Evolutionary conservation across 805 yeast species (phyloP).

Genomic region (Lachancea cidri): DNA sequence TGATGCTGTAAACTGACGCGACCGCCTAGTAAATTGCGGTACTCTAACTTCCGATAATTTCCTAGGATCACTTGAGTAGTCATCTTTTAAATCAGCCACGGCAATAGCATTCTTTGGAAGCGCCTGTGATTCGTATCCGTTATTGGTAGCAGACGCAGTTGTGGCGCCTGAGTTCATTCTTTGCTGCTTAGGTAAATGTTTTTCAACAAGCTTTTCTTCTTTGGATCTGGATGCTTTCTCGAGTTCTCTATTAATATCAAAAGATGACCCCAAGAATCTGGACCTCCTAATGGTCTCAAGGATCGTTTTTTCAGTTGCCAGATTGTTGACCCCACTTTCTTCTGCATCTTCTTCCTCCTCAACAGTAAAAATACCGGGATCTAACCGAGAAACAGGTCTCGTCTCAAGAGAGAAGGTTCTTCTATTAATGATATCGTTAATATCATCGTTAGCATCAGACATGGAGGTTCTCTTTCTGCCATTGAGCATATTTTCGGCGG

Average conservation of each 20-base stretch:
- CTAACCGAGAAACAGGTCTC: constrained; percentile 41
- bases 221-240: constrained; percentile 15
- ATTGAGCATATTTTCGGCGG: constrained; percentile 13
- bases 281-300: constrained; percentile 42
- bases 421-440: constrained; percentile 28
- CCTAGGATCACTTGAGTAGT: constrained; percentile 36
- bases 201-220: constrained; percentile 7
- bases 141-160: constrained; percentile 13
- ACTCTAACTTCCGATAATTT: constrained; percentile 58
- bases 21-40: constrained; percentile 67
- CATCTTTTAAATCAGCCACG: constrained; percentile 20
- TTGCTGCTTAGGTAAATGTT: neutral
- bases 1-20: constrained; percentile 54
- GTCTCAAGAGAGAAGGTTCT: constrained; percentile 37
- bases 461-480: constrained; percentile 15
- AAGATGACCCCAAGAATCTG: constrained; percentile 39
- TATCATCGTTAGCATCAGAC: constrained; percentile 23
- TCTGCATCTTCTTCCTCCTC: constrained; percentile 18
- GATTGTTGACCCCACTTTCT: constrained; percentile 19
- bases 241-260: constrained; percentile 33
- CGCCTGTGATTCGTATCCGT: constrained; percentile 16
- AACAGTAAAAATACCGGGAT: constrained; percentile 36
- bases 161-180: constrained; percentile 6
- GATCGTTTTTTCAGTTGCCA: constrained; percentile 30
- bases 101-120: constrained; percentile 28